A percentile compares a stretch with the other conserved stretches of the same genome.
These are phyloP conservation scores for Exophiala sideris DNA, from an alignment of 2,329 filamentous ascomycete species.

Conservation along the genomic window DNA sequence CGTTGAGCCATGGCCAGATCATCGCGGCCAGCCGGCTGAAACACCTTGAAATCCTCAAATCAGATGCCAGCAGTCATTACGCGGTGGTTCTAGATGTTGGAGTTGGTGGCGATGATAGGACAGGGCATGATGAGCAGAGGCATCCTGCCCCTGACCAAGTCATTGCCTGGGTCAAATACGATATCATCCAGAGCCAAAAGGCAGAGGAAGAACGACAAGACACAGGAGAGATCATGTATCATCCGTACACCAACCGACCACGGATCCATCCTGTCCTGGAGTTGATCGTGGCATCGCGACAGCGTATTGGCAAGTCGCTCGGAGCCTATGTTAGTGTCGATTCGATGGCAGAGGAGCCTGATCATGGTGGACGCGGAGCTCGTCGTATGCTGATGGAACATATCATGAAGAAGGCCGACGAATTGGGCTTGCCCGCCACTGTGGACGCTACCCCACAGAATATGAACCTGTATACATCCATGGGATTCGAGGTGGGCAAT, in stretches of 20 bases:
- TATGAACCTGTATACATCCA: slow-evolving; percentile 8
- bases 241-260: slow-evolving; percentile 1
- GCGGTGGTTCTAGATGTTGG: slow-evolving; percentile 8
- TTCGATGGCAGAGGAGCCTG: slow-evolving; percentile 14
- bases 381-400: slow-evolving; percentile 14
- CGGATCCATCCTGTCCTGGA: slow-evolving; percentile 8
- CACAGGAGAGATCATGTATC: not conserved
- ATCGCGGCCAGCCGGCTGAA: slow-evolving; percentile 6
- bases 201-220: not conserved
- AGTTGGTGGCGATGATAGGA: not conserved
- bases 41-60: not conserved
- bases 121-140: not conserved
- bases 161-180: slow-evolving; percentile 16
- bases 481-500: slow-evolving; percentile 7
- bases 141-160: not conserved
- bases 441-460: slow-evolving; percentile 18
- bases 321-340: slow-evolving; percentile 15
- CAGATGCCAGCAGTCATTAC: slow-evolving; percentile 2
- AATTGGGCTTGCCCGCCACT: slow-evolving; percentile 1
- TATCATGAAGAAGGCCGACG: slow-evolving; percentile 10
- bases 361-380: slow-evolving; percentile 16
- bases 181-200: slow-evolving; percentile 1
- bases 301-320: not conserved
- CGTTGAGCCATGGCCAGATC: slow-evolving; percentile 5
- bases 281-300: not conserved